Base-by-base conservation (phyloP, 345 rosid species). In the Salix purpurea region DNA sequence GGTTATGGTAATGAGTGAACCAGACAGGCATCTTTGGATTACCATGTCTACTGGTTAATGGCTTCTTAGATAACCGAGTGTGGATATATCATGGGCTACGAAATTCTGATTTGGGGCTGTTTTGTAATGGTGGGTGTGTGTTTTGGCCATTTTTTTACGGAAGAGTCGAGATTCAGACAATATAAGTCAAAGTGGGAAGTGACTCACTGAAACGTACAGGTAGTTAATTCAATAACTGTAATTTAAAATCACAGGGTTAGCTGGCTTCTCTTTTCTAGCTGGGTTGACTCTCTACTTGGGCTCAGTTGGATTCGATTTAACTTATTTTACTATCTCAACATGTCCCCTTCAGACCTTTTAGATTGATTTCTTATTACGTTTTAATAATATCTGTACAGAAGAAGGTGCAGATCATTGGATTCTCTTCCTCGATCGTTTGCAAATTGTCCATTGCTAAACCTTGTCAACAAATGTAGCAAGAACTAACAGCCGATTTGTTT, bases 1-100 rank as follows among this genome's bases (percentile, higher is more conserved):
- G 9, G 74, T 62, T 71, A 85, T 68, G 48, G 76, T 14, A 46
- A 46, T 46, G 5, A 15, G 18, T 32, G 65, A 54, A 19, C 28
- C 76, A 64, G 76, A 62, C n/a, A 44, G 7, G 23, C 18, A 64
- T 46, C 26, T 44, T 65, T 28, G 40, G n/a, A 74, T 10, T 46
- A 32, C 7, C 71, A 74, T 74, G 12, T 64, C 62, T 64, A 65
- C 32, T 46, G 11, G 13, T 65, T 74, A 48, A 24, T 48, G 24
- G 62, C 12, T 50, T 70, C 13, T 42, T 46, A 24, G 73, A 40
- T 40, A 68, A 68, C 14, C 15, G 16, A 12, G 52, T 23, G 9
- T 23, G 52, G 44, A 9, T 68, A 40, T 58, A 32, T 36, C 4
- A 37, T 23, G 36, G 56, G 26, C 14, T 21, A 26, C 5, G 15